Evolutionary conservation across 192 early-diverging fungal genomes (phyloP), one percentile per base, ranked within the genome.

Genomic region (Gamsiella multidivaricata): DNA sequence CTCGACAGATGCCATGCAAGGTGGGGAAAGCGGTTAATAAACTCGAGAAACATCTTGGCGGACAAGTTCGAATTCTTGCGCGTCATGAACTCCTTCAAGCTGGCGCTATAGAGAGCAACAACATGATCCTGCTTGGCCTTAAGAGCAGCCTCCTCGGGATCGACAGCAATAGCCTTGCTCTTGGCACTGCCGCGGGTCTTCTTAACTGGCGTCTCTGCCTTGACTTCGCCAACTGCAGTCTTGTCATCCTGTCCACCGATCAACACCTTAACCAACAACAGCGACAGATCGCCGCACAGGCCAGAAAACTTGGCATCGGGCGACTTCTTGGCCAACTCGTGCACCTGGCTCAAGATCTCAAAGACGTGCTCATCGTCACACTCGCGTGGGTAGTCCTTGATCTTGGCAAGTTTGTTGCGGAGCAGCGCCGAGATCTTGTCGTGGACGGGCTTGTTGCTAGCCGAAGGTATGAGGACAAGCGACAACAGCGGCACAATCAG

Each of bases 81-180:
- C 46, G 89, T 84, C 88, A 94, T 87, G 78, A 91, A 95, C 70
- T 93, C 86, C n/a, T 64, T 76, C 63, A 93, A 80, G 2, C 91
- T 84, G 0, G 54, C 81, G 26, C 42, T 62, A 73, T 94, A 93
- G 39, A 91, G 75, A 17, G 65, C 69, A 17, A 86, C 64, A 18
- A 87, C 75, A 4, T 79, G 76, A 55, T 65, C 64, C 36, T 66
- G 58, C n/a, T 74, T 70, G 20, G 72, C 50, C 61, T 79, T 75
- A 6, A 63, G 41, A n/a, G 55, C 59, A 26, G 60, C 65, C 32
- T 65, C 60, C 37, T 64, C 43, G 28, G 64, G 47, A 34, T 65
- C 56, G 33, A 60, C n/a, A n/a, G 41, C 56, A 22, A 43, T 42
- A 33, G 51, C 26, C 17, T 39, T 63, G 51, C 29, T 41, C 54